Evolutionary conservation across 345 rosid genomes (phyloP).

Genomic region (Hibiscus trionum): DNA sequence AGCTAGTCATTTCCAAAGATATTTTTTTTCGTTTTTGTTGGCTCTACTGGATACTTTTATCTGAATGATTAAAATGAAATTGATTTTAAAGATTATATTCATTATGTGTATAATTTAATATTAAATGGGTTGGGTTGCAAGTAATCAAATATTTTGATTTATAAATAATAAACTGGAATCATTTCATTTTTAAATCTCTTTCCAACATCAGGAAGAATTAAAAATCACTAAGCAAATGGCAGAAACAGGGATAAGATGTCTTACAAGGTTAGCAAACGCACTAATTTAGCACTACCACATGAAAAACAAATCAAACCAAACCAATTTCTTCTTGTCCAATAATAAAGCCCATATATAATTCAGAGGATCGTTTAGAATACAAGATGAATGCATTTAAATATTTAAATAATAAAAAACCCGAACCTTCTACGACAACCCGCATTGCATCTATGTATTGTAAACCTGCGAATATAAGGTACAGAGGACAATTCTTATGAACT

Average conservation of each 20-base stretch:
- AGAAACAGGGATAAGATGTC: background rate
- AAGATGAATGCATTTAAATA: constrained; percentile 23
- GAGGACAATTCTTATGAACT: constrained; percentile 16
- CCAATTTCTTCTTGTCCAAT: constrained; percentile 20
- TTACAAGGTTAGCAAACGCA: background rate
- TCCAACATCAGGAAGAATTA: background rate
- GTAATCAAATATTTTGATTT: no score
- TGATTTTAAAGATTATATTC: no score
- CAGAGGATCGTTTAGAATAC: constrained; percentile 18
- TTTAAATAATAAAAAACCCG: constrained; percentile 9
- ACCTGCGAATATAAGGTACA: constrained; percentile 25
- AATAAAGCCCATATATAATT: constrained; percentile 19
- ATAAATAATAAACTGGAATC: no score
- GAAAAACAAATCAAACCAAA: constrained; percentile 24
- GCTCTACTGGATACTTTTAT: no score
- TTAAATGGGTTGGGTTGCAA: no score
- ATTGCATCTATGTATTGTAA: constrained; percentile 29
- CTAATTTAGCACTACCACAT: background rate
- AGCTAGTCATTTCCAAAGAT: no score
- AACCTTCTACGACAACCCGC: constrained; percentile 24
- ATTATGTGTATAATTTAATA: no score
- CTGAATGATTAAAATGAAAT: no score
- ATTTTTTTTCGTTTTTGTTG: no score
- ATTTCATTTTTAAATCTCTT: background rate
- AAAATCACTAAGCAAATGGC: background rate